Conservation (phyloP, 768 basidiomycete species). For the Lactifluus volemus region DNA sequence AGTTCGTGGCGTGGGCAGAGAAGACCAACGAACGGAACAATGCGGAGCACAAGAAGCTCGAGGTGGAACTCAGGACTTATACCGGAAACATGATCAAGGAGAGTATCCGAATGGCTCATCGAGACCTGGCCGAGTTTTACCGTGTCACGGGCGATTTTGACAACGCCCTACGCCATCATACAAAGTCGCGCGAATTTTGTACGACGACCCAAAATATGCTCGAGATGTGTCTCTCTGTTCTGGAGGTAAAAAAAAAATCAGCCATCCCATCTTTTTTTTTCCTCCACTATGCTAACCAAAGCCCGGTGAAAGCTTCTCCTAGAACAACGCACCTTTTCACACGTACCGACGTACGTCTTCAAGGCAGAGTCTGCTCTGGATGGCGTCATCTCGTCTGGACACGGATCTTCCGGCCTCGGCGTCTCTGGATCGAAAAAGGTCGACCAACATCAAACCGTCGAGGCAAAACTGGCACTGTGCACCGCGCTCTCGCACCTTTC, state of each 20-base stretch:
- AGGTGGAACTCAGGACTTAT: conserved; percentile 92
- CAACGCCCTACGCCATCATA: conserved; percentile 69
- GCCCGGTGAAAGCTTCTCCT: conserved; percentile 53
- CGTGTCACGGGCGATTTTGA: conserved; percentile 64
- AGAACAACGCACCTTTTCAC: conserved; percentile 79
- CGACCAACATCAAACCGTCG: conserved; percentile 49
- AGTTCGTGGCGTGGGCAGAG: conserved; percentile 50
- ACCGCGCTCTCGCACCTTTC: conserved; percentile 69
- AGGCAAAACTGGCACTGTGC: conserved; percentile 74
- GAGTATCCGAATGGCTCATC: conserved; percentile 89
- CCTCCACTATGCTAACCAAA: conserved; percentile 1
- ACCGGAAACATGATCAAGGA: conserved; percentile 98
- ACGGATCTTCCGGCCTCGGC: conserved; percentile 15
- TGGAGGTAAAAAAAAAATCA: conserved; percentile 45
- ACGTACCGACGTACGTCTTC: conserved; percentile 87
- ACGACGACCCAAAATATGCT: conserved; percentile 87
- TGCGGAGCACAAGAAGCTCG: conserved; percentile 73
- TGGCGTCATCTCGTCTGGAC: conserved; percentile 32
- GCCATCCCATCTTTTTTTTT: not conserved
- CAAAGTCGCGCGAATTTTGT: conserved; percentile 90
- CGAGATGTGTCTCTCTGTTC: conserved; percentile 80
- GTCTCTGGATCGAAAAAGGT: conserved; percentile 34
- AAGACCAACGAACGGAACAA: conserved; percentile 54
- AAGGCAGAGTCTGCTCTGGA: conserved; percentile 93
- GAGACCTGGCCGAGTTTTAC: conserved; percentile 79